Base-by-base conservation (phyloP, 352 stramenopile species). In the Phytopythium montanum region DNA sequence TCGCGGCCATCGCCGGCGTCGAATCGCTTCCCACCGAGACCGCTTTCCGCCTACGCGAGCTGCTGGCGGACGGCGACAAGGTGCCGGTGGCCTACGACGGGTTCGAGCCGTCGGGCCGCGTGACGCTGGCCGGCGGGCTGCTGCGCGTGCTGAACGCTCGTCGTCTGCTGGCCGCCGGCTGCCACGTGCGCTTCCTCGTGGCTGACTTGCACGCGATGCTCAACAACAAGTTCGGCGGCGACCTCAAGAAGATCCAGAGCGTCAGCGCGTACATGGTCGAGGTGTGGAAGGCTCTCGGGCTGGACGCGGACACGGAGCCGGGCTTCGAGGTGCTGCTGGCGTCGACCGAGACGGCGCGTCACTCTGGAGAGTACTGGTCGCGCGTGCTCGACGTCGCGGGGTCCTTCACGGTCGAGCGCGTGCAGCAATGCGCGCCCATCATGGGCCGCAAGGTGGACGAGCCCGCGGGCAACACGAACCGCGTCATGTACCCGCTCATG, bases 141-240 rank as follows among this genome's bases (percentile, higher is more conserved):
- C 79, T 98, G 68, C 88, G 95, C 45, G 90, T 93, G 19, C 92
- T 99, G 61, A 99, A 99, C 70, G 97, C 98, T 48, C 71, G 79
- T 61, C 75, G 81, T n/a, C 71, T 94, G 18, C 97, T 97, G 29
- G 73, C 70, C 6, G 83, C 86, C 12, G 97, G 97, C 28, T 97
- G 94, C 48, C 95, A 95, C 39, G 99, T 99, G 69, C 95, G 97
- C 68, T 98, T 99, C 67, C 98, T 97, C 85, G 96, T 99, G 12
- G 97, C 97, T 7, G 97, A 99, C 81, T 98, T 96, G 85, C 99
- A 99, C 80, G 97, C 97, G 25, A 81, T 99, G 61, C 97, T 99
- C 76, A 99, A 99, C 77, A 98, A 99, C 82, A 99, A 99, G 81
- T 99, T 99, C 82, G 96, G 96, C 55, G 96, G 96, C 51, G 96